phyloP scores from a whole-genome alignment of 2,329 filamentous ascomycete genomes.

The Lizonia empirigonia region DNA sequence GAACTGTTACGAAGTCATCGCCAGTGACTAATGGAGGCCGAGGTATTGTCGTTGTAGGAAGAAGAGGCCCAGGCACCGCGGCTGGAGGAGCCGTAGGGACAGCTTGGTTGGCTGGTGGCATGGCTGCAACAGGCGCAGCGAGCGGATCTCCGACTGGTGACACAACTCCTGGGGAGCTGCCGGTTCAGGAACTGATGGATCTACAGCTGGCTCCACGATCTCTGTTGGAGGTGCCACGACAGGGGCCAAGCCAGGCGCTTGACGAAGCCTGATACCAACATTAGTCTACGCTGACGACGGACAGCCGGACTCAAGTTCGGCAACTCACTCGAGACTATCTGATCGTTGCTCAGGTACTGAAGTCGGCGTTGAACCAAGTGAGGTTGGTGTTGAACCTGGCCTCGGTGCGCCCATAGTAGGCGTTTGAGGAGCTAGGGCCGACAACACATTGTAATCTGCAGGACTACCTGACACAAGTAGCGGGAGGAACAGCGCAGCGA shows the following conservation, averaged over 20 bases:
- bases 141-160: background rate
- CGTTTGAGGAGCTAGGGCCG: slow-evolving; percentile 8
- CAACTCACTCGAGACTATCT: slow-evolving; percentile 10
- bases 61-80: background rate
- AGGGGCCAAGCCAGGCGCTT: slow-evolving; percentile 13
- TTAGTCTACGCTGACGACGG: background rate
- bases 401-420: background rate
- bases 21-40: slow-evolving; percentile 1
- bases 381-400: background rate
- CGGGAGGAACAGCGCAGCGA: background rate
- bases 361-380: background rate
- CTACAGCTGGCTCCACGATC: background rate
- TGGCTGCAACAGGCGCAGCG: slow-evolving; percentile 3
- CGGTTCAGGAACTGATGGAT: background rate
- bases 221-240: slow-evolving; percentile 1
- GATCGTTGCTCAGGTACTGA: background rate
- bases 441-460: background rate
- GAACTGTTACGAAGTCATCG: slow-evolving; percentile 34
- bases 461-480: background rate
- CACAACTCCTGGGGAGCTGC: slow-evolving; percentile 3
- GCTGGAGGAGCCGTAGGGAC: slow-evolving; percentile 2
- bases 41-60: slow-evolving; percentile 4
- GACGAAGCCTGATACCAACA: slow-evolving; percentile 18
- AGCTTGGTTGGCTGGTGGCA: slow-evolving; percentile 7
- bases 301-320: background rate